Conservation (phyloP, 2,329 filamentous ascomycete species). For the Colletotrichum gigasporum region DNA sequence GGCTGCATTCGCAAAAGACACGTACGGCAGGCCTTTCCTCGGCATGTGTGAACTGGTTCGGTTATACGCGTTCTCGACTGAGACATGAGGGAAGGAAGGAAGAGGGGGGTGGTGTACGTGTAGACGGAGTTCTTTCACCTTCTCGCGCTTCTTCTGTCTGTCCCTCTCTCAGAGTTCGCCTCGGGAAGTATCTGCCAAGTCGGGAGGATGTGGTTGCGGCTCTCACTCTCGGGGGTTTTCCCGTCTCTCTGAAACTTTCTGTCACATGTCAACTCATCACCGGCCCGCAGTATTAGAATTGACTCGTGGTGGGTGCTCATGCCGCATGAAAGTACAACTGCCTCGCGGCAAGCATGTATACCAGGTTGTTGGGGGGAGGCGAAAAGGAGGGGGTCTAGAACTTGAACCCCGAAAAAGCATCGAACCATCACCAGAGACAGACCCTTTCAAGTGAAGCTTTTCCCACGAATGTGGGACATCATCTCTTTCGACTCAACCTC, state of each 20-base stretch:
- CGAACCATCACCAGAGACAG: no score
- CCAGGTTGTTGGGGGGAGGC: not conserved
- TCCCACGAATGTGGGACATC: no score
- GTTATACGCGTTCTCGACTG: no score
- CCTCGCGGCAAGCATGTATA: no score
- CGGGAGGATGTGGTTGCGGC: slow-evolving; percentile 6
- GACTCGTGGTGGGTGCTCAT: slow-evolving; percentile 6
- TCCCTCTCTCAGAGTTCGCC: slow-evolving; percentile 20
- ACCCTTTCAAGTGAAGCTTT: not conserved
- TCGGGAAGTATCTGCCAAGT: slow-evolving; percentile 24
- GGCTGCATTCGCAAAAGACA: not conserved
- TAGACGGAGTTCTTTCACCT: not conserved
- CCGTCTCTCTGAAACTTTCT: not conserved
- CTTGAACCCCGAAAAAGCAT: not conserved
- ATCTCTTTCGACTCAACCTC: slow-evolving; percentile 1
- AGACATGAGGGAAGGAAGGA: no score
- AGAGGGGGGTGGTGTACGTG: not conserved
- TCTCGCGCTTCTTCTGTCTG: not conserved
- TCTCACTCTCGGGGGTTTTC: slow-evolving; percentile 1
- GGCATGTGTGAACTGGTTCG: not conserved
- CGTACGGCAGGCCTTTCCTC: not conserved
- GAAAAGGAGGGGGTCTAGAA: not conserved
- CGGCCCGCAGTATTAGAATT: slow-evolving; percentile 3
- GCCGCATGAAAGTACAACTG: slow-evolving; percentile 2
- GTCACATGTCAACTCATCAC: slow-evolving; percentile 21